Evolutionary conservation across 345 rosid genomes (phyloP).

Genomic region (Arabis hirsuta): DNA sequence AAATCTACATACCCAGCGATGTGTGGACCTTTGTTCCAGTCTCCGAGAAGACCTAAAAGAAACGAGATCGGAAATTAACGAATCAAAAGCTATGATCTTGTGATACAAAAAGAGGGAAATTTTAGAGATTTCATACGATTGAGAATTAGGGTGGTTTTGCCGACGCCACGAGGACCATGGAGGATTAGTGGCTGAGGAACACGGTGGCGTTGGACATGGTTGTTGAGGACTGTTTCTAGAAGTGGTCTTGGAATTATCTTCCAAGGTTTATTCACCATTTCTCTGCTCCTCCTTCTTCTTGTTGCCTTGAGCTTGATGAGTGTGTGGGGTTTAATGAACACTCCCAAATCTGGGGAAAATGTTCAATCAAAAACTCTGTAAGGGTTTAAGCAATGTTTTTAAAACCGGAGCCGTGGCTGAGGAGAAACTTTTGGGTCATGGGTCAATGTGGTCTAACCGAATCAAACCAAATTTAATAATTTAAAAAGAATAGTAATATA

Average conservation of each 20-base stretch:
- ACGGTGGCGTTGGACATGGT: conserved; percentile 94
- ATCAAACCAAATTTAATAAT: too few species aligned
- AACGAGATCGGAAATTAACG: conserved; percentile 24
- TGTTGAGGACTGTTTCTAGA: conserved; percentile 82
- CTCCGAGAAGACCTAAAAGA: conserved; percentile 66
- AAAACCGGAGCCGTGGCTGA: too few species aligned
- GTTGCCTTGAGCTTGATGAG: conserved; percentile 5
- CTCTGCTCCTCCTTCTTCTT: conserved; percentile 17
- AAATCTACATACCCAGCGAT: conserved; percentile 88
- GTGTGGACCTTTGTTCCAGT: conserved; percentile 91
- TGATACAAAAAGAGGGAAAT: not conserved
- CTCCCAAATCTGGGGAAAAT: conserved; percentile 44
- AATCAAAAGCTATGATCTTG: conserved; percentile 26
- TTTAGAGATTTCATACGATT: conserved; percentile 54
- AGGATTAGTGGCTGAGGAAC: conserved; percentile 92
- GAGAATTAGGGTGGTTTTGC: conserved; percentile 92
- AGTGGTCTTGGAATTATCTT: conserved; percentile 82
- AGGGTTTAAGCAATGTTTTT: conserved; percentile 31
- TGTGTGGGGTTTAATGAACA: conserved; percentile 34
- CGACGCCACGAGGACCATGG: conserved; percentile 98
- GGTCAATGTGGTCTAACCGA: too few species aligned
- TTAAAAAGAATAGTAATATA: too few species aligned
- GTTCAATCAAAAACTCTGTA: conserved; percentile 3
- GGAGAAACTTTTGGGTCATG: too few species aligned
- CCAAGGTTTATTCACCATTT: conserved; percentile 89